These are phyloP conservation scores for Cladophialophora bantiana DNA, from an alignment of 2,329 filamentous ascomycete genomes.

Conservation along the genomic window DNA sequence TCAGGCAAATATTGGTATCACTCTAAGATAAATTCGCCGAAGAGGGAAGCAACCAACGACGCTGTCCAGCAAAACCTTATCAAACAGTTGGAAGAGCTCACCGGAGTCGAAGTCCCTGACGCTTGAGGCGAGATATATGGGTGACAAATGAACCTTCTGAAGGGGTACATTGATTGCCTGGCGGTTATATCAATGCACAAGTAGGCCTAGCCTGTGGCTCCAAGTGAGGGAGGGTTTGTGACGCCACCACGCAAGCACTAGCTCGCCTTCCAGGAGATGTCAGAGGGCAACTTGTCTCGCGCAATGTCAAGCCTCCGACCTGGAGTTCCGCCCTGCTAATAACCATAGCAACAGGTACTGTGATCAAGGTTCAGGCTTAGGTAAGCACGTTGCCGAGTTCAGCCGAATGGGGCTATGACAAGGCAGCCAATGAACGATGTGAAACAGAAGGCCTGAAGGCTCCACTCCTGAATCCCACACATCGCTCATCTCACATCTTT, in stretches of 20 bases:
- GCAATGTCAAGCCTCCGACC: neutral
- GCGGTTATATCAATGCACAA: neutral
- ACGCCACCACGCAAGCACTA: neutral
- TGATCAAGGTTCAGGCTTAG: neutral
- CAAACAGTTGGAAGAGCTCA: constrained; percentile 45
- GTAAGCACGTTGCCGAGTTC: neutral
- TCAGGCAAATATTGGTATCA: constrained; percentile 53
- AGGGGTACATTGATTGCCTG: neutral
- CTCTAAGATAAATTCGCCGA: constrained; percentile 42
- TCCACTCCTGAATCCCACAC: constrained; percentile 1
- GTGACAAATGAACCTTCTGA: neutral
- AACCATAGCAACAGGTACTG: no score
- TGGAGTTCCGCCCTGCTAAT: neutral
- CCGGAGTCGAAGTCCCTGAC: constrained; percentile 32
- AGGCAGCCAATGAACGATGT: constrained; percentile 1
- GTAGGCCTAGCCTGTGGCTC: neutral
- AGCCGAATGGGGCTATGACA: neutral
- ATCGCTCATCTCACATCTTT: neutral
- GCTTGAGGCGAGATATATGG: neutral
- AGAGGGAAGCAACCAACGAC: constrained; percentile 48
- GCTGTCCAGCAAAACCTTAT: constrained; percentile 56
- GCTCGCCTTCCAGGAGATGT: neutral
- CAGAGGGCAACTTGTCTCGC: neutral
- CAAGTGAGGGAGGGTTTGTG: neutral
- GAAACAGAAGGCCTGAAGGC: neutral